Evolutionary conservation across 495 filamentous ascomycete genomes (phyloP), one percentile per base, ranked within the genome.

Genomic region (Aspergillus indologenus): DNA sequence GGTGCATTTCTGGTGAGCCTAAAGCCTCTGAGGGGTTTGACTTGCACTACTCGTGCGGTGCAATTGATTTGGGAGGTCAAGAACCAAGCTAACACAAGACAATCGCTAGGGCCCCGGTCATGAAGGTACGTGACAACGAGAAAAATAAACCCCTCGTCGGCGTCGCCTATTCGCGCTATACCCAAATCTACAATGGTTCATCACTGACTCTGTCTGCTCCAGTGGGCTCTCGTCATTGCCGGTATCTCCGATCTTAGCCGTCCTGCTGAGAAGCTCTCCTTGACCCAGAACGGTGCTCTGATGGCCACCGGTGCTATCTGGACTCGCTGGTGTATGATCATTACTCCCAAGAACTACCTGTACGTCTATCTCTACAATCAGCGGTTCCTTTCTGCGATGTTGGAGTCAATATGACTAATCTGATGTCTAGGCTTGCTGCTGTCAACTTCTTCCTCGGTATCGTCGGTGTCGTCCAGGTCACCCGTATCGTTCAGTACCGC

Each of bases 291-390:
- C 77, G 74, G 74, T 47, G 94, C 94, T 23, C 83, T 98, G 44
- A 91, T 85, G 61, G 81, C 83, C 54, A 98, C 94, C n/a, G 94
- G 94, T 54, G 72, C 84, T 45, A 98, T 98, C 80, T 98, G 94
- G 94, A 98, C 94, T 24, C 85, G 94, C 34, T 98, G 94, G 94
- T 98, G 94, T 80, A 81, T 96, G 72, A 88, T 98, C 69, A 98
- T 98, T 77, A 92, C 86, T 71, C 94, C 94, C 58, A 83, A 83
- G 70, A 98, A 98, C 79, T 78, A 88, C 60, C 86, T 96, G 90
- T 93, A 77, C 40, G 87, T 63, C 40, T 52, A 7, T 18, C 7
- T n/a, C 29, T 2, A 40, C 12, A 40, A 40, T 29, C 26, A n/a
- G n/a, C n/a, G n/a, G n/a, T n/a, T 4, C 9, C 9, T 29, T 29